Percentiles rank a stretch among this genome's conserved stretches.
These are phyloP conservation scores for Naematelia encephala DNA, from an alignment of 768 basidiomycete genomes.

Conservation along the genomic window DNA sequence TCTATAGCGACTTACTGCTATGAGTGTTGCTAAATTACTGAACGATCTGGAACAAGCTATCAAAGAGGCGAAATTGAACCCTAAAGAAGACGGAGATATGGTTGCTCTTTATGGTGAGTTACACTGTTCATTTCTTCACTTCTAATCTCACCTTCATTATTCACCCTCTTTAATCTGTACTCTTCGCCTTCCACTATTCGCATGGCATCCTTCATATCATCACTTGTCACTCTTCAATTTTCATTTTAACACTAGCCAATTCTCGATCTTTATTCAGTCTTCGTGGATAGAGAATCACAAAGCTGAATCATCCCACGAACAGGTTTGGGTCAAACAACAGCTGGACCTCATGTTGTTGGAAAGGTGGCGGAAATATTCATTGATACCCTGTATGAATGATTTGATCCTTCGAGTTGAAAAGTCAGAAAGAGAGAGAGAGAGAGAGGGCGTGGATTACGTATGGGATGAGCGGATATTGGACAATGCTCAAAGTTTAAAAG, in stretches of 20 bases:
- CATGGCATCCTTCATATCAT: no score
- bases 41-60: constrained; percentile 78
- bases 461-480: no score
- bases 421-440: no score
- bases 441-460: no score
- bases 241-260: not conserved
- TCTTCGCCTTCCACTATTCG: no score
- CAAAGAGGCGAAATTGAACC: constrained; percentile 61
- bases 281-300: not conserved
- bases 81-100: constrained; percentile 61
- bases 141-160: not conserved
- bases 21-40: constrained; percentile 71
- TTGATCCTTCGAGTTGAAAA: no score
- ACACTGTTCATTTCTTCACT: no score
- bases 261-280: not conserved
- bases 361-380: constrained; percentile 74
- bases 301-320: no score
- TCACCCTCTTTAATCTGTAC: constrained; percentile 48
- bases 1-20: constrained; percentile 72
- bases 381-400: constrained; percentile 66
- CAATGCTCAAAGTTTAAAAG: not conserved
- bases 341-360: constrained; percentile 75
- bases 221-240: no score
- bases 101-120: constrained; percentile 78
- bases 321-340: constrained; percentile 80